Percentiles rank a stretch among this genome's conserved stretches.
These are phyloP conservation scores for Thelephora terrestris DNA, from an alignment of 1,284 basidiomycete species.

Conservation along the genomic window DNA sequence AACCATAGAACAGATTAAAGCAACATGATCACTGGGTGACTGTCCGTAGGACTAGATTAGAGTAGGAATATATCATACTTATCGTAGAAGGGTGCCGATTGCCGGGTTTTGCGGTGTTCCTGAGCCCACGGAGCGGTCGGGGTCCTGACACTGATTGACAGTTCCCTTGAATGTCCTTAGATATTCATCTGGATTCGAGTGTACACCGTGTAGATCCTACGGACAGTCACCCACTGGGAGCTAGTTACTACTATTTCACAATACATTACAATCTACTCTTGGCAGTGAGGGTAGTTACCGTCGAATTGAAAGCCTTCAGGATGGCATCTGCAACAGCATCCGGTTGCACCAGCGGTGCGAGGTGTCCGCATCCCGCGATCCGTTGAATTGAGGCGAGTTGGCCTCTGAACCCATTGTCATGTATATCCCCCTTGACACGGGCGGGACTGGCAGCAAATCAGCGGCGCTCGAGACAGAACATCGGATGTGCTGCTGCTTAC, in stretches of 20 bases:
- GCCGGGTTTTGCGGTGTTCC: too few relatives aligned
- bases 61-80: too few relatives aligned
- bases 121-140: too few relatives aligned
- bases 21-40: too few relatives aligned
- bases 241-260: background rate
- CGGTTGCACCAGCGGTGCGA: conserved; percentile 21
- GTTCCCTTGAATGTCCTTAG: too few relatives aligned
- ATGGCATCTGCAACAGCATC: conserved; percentile 14
- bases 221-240: too few relatives aligned
- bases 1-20: too few relatives aligned
- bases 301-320: background rate
- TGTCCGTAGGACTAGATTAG: too few relatives aligned
- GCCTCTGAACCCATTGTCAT: conserved; percentile 24
- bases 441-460: conserved; percentile 21
- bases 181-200: too few relatives aligned
- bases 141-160: too few relatives aligned
- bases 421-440: conserved; percentile 29
- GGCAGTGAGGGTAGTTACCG: conserved; percentile 8
- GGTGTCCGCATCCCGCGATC: conserved; percentile 21
- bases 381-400: conserved; percentile 28
- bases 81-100: too few relatives aligned
- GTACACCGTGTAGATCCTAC: too few relatives aligned
- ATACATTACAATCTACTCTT: conserved; percentile 13
- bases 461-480: background rate
- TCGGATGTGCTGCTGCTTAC: conserved; percentile 20